Evolutionary conservation across 2,329 filamentous ascomycete genomes (phyloP).

Genomic region (Exophiala sp.): DNA sequence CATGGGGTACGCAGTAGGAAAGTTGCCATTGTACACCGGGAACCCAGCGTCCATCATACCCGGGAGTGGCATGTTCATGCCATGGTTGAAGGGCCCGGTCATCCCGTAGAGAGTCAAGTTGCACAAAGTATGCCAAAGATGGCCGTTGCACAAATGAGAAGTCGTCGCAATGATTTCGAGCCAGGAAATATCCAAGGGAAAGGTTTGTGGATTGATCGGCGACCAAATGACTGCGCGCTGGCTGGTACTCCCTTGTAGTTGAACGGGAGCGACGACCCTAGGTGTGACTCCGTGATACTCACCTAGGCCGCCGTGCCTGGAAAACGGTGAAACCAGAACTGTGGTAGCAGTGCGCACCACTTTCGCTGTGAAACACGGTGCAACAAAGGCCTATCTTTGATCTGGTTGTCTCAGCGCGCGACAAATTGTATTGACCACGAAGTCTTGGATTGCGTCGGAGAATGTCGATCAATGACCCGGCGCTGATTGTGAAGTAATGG

Average conservation of each 20-base stretch:
- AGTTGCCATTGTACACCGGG: constrained; percentile 27
- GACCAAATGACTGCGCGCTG: background rate
- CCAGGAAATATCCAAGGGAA: background rate
- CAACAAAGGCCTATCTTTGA: background rate
- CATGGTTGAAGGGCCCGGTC: constrained; percentile 27
- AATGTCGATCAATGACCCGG: background rate
- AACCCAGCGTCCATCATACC: constrained; percentile 24
- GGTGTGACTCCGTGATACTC: background rate
- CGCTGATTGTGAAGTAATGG: background rate
- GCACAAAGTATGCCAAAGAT: constrained; percentile 7
- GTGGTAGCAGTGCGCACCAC: background rate
- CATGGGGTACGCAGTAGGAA: constrained; percentile 27
- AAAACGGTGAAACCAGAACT: background rate
- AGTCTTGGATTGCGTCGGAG: background rate
- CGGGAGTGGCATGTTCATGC: constrained; percentile 23
- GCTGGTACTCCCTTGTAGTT: constrained; percentile 1
- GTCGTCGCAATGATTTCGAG: background rate
- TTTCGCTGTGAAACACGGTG: background rate
- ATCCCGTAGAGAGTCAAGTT: constrained; percentile 16
- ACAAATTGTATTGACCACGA: background rate
- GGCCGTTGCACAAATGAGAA: constrained; percentile 8
- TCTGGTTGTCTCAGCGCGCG: background rate
- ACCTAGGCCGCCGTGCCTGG: background rate
- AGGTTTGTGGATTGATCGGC: background rate
- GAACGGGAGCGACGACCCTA: background rate